Evolutionary conservation across 805 yeast species (phyloP).

Genomic region (Candida quercuum): DNA sequence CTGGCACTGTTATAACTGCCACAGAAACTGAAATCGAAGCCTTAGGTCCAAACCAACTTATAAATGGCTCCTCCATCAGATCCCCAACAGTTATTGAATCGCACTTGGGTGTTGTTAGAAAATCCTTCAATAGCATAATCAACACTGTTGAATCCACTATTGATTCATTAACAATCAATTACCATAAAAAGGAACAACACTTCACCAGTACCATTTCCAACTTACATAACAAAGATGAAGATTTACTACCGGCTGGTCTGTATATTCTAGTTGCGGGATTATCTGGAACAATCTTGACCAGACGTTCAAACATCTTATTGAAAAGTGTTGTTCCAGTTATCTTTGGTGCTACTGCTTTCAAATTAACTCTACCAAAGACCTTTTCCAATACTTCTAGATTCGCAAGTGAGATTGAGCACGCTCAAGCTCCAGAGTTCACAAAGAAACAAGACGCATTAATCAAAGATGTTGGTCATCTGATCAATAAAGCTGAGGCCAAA

Average conservation of each 20-base stretch:
- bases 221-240: slow-evolving; percentile 62
- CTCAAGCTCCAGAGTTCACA: slow-evolving; percentile 58
- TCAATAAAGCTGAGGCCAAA: slow-evolving; percentile 33
- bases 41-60: slow-evolving; percentile 41
- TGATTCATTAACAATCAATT: slow-evolving; percentile 43
- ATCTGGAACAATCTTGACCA: slow-evolving; percentile 68
- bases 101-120: slow-evolving; percentile 43
- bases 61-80: slow-evolving; percentile 54
- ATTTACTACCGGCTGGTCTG: slow-evolving; percentile 62
- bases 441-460: slow-evolving; percentile 49
- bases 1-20: slow-evolving; percentile 45
- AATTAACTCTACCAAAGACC: slow-evolving; percentile 67
- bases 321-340: slow-evolving; percentile 52
- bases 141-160: slow-evolving; percentile 30
- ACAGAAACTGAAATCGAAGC: slow-evolving; percentile 35
- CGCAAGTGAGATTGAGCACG: slow-evolving; percentile 55
- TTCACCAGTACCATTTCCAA: slow-evolving; percentile 58
- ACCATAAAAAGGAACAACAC: slow-evolving; percentile 54
- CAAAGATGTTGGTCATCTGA: slow-evolving; percentile 39
- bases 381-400: slow-evolving; percentile 53
- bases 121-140: slow-evolving; percentile 22
- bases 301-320: slow-evolving; percentile 54
- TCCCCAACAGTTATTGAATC: slow-evolving; percentile 45
- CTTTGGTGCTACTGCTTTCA: slow-evolving; percentile 61
- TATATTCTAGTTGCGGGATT: slow-evolving; percentile 66